Evolutionary conservation across 2,329 filamentous ascomycete genomes (phyloP), one percentile per base, ranked within the genome.

Genomic region (Coniochaeta prunicola): DNA sequence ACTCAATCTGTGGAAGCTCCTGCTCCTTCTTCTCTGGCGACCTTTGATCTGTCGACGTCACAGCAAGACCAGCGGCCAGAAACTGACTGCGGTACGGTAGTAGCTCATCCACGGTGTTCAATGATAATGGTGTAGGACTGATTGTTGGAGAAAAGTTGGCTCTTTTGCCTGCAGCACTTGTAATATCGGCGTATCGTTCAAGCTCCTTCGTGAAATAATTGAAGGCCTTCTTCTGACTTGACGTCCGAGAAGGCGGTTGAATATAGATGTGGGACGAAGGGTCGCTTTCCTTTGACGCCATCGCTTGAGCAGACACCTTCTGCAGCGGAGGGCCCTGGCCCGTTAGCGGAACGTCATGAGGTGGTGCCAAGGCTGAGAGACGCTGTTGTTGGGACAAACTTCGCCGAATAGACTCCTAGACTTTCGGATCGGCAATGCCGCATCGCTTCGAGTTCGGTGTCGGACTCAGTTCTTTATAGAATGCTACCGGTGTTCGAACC

Each of bases 1-100:
- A 28, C 33, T 30, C n/a, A 38, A 13, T 8, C 53, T 1, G n/a
- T 26, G 36, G 12, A 53, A 56, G 1, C 31, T 53, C 26, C 28
- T 30, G 26, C 56, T 57, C 45, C 45, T 55, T 55, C 8, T 31
- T n/a, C 28, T 53, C 42, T 2, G 40, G 56, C 1, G 60, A 60
- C 50, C 61, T 72, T 67, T 76, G 77, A 63, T 77, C 82, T 60
- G 62, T 72, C 61, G 82, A 83, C 12, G 83, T 85, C 1, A 85
- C 77, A 1, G 82, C 81, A 56, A 86, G 72, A 1, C 82, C 81
- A 58, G 79, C 81, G 59, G 75, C 75, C 59, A 71, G 72, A 61
- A 86, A 84, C 60, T 85, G 76, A 4, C 76, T 71, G 53, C 75
- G 77, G 64, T 79, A 85, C 2, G 82, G 82, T 28, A 83, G 66